Evolutionary conservation across 2,329 filamentous ascomycete genomes (phyloP).

Genomic region (Lachnellula hyalina): DNA sequence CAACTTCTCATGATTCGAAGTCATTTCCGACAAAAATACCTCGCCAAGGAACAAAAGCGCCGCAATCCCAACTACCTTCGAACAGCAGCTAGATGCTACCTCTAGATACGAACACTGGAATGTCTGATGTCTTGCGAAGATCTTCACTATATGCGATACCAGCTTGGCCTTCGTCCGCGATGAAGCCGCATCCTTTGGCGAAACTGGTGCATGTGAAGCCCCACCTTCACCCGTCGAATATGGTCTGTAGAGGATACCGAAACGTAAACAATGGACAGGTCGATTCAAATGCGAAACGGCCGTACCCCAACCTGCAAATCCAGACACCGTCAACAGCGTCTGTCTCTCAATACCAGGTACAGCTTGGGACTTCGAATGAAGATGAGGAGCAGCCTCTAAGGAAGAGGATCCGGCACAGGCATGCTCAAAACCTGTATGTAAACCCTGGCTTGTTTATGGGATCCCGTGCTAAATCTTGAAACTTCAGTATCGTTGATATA

Average conservation of each 20-base stretch:
- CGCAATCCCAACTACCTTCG: too few species aligned
- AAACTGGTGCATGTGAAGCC: neutral
- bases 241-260: neutral
- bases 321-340: neutral
- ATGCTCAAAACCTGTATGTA: conserved; percentile 25
- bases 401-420: conserved; percentile 5
- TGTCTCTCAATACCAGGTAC: neutral
- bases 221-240: neutral
- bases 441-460: neutral
- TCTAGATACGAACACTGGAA: neutral
- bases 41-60: too few species aligned
- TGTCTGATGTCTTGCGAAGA: conserved; percentile 20
- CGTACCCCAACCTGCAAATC: neutral
- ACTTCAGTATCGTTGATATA: conserved; percentile 42
- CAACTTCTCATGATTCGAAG: too few species aligned
- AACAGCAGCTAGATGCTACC: too few species aligned
- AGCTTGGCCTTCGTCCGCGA: conserved; percentile 10
- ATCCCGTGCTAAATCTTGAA: conserved; percentile 14
- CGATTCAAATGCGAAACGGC: neutral
- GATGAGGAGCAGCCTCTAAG: neutral
- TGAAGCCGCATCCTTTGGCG: neutral
- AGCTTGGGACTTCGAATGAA: neutral
- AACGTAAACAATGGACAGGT: neutral
- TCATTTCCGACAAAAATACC: too few species aligned
- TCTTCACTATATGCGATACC: conserved; percentile 27